Evolutionary conservation across 1,139 yeast genomes (phyloP).

Genomic region (Hyphopichia khmerensis): DNA sequence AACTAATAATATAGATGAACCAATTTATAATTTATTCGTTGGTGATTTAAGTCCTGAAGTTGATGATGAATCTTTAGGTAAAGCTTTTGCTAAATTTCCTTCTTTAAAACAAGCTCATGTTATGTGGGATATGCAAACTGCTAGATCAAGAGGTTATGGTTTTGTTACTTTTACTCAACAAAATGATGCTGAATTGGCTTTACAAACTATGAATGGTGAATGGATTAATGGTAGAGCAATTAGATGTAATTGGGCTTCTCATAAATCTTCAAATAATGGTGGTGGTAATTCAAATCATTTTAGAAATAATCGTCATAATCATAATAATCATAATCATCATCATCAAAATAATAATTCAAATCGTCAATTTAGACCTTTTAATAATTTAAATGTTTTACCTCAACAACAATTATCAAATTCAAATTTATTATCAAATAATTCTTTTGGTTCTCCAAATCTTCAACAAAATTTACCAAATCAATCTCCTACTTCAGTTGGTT

Average conservation of each 20-base stretch:
- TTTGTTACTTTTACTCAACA: slow-evolving; percentile 76
- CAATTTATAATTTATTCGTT: slow-evolving; percentile 70
- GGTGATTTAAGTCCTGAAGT: slow-evolving; percentile 87
- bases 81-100: slow-evolving; percentile 58
- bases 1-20: slow-evolving; percentile 48
- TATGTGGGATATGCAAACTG: slow-evolving; percentile 97
- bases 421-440: slow-evolving; percentile 9
- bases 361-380: slow-evolving; percentile 15
- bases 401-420: slow-evolving; percentile 11
- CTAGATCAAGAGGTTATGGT: slow-evolving; percentile 89
- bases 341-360: slow-evolving; percentile 7
- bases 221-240: slow-evolving; percentile 72
- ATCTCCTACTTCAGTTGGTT: background rate
- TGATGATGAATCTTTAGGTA: slow-evolving; percentile 68
- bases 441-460: slow-evolving; percentile 1
- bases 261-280: slow-evolving; percentile 53
- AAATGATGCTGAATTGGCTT: slow-evolving; percentile 72
- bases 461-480: slow-evolving; percentile 4
- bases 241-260: slow-evolving; percentile 88
- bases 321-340: slow-evolving; percentile 12
- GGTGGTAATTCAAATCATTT: slow-evolving; percentile 8
- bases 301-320: slow-evolving; percentile 12
- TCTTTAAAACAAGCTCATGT: slow-evolving; percentile 83
- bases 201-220: slow-evolving; percentile 73
- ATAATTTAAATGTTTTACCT: slow-evolving; percentile 7